Evolutionary conservation across 345 rosid genomes (phyloP).

Genomic region (Salix dunnii): DNA sequence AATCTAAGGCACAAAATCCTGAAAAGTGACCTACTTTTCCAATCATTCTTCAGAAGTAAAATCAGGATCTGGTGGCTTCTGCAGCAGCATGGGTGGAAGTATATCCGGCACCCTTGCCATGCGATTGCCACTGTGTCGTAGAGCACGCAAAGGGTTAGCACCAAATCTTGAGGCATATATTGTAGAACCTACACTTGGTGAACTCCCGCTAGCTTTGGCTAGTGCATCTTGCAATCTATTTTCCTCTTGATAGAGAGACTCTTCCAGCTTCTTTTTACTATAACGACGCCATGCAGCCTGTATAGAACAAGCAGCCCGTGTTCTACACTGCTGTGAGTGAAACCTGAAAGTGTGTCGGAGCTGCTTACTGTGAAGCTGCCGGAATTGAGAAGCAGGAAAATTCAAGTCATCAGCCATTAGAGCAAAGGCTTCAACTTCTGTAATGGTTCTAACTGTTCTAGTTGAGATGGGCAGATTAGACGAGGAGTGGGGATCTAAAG

Average conservation of each 20-base stretch:
- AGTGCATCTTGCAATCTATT: slow-evolving; percentile 71
- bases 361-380: slow-evolving; percentile 85
- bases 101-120: slow-evolving; percentile 61
- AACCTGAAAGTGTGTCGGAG: slow-evolving; percentile 76
- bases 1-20: not conserved
- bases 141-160: slow-evolving; percentile 68
- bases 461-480: slow-evolving; percentile 83
- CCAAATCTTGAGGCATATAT: slow-evolving; percentile 84
- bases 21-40: not conserved
- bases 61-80: slow-evolving; percentile 92
- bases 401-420: slow-evolving; percentile 79
- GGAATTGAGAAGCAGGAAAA: slow-evolving; percentile 75
- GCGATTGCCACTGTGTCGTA: slow-evolving; percentile 47
- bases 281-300: slow-evolving; percentile 90
- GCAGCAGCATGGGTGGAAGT: slow-evolving; percentile 64
- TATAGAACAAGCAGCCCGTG: slow-evolving; percentile 89
- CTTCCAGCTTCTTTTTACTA: slow-evolving; percentile 65
- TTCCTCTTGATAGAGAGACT: slow-evolving; percentile 64
- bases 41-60: slow-evolving; percentile 55
- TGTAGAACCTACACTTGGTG: slow-evolving; percentile 83
- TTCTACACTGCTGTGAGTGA: slow-evolving; percentile 85
- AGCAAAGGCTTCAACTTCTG: slow-evolving; percentile 88
- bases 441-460: slow-evolving; percentile 62
- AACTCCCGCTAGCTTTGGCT: slow-evolving; percentile 55
- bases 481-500: slow-evolving; percentile 76